Conservation (phyloP, 2,329 filamentous ascomycete species). For the Claviceps lovelessii region DNA sequence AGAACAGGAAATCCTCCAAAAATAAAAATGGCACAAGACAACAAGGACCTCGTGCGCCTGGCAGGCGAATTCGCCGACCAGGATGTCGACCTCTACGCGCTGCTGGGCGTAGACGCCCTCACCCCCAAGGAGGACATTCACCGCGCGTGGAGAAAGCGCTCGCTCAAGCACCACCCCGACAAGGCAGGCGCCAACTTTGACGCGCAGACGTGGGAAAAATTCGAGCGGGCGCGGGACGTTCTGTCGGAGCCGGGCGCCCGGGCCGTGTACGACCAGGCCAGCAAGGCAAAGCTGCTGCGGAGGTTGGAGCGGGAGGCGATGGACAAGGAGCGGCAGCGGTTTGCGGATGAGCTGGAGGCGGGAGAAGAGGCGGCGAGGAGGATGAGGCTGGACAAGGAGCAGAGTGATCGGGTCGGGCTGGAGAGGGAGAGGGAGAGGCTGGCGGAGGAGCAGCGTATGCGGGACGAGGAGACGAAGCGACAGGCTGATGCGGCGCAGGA, state of each 20-base stretch:
- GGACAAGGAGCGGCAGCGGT: slow-evolving; percentile 54
- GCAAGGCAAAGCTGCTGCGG: slow-evolving; percentile 56
- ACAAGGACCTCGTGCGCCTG: slow-evolving; percentile 36
- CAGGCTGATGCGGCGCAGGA: slow-evolving; percentile 24
- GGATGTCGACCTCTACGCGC: slow-evolving; percentile 62
- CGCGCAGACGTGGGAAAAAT: slow-evolving; percentile 67
- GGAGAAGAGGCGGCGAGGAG: slow-evolving; percentile 55
- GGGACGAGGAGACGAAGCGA: slow-evolving; percentile 22
- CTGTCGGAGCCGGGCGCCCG: slow-evolving; percentile 58
- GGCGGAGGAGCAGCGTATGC: slow-evolving; percentile 23
- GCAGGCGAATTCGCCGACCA: slow-evolving; percentile 45
- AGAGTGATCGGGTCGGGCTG: slow-evolving; percentile 19
- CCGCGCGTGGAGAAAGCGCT: slow-evolving; percentile 70
- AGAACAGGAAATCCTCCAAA: neutral
- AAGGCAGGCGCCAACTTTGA: slow-evolving; percentile 67
- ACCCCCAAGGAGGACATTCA: slow-evolving; percentile 60
- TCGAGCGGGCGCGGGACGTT: slow-evolving; percentile 77
- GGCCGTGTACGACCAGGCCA: slow-evolving; percentile 62
- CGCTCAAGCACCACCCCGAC: slow-evolving; percentile 87
- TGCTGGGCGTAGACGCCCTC: slow-evolving; percentile 53
- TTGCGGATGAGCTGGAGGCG: slow-evolving; percentile 77
- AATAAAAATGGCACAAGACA: slow-evolving; percentile 20
- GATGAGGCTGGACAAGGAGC: slow-evolving; percentile 35
- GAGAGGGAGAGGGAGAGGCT: slow-evolving; percentile 24
- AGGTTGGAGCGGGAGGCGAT: slow-evolving; percentile 59